phyloP scores from a whole-genome alignment of 2,329 filamentous ascomycete species.

The Colletotrichum sublineola region DNA sequence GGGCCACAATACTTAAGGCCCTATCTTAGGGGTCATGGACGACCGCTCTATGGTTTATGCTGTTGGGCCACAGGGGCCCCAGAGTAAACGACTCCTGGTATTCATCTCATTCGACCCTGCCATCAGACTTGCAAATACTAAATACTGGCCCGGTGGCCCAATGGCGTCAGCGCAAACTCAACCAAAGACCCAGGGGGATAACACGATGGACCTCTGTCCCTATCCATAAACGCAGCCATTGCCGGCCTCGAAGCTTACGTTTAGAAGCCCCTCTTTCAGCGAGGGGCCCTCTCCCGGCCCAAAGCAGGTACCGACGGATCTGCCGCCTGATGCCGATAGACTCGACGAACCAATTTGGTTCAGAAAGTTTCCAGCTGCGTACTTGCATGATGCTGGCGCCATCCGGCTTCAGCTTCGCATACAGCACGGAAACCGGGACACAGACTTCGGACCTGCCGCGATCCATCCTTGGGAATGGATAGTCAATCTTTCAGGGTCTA shows the following conservation, averaged over 20 bases:
- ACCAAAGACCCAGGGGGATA: neutral
- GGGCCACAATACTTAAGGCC: slow-evolving; percentile 52
- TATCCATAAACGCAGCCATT: slow-evolving; percentile 14
- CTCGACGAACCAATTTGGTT: slow-evolving; percentile 7
- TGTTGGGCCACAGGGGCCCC: slow-evolving; percentile 46
- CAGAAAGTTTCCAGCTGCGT: slow-evolving; percentile 24
- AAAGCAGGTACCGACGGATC: slow-evolving; percentile 21
- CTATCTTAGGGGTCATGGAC: slow-evolving; percentile 59
- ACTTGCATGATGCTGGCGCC: slow-evolving; percentile 4
- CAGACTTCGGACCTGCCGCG: no score
- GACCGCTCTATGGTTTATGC: slow-evolving; percentile 62
- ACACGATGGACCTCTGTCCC: neutral
- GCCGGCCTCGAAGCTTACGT: slow-evolving; percentile 9
- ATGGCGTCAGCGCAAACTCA: slow-evolving; percentile 15
- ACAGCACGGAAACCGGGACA: neutral
- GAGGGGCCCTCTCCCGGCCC: slow-evolving; percentile 40
- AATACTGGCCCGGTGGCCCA: slow-evolving; percentile 45
- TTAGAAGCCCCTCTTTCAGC: slow-evolving; percentile 23
- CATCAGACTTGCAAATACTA: slow-evolving; percentile 49
- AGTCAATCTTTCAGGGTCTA: no score
- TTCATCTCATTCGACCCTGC: slow-evolving; percentile 60
- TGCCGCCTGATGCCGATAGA: neutral
- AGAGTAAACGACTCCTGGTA: slow-evolving; percentile 52
- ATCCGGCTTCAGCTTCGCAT: slow-evolving; percentile 35
- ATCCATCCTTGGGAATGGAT: no score